Conservation (phyloP, 768 basidiomycete species). For the Leccinum pellstonianum region DNA sequence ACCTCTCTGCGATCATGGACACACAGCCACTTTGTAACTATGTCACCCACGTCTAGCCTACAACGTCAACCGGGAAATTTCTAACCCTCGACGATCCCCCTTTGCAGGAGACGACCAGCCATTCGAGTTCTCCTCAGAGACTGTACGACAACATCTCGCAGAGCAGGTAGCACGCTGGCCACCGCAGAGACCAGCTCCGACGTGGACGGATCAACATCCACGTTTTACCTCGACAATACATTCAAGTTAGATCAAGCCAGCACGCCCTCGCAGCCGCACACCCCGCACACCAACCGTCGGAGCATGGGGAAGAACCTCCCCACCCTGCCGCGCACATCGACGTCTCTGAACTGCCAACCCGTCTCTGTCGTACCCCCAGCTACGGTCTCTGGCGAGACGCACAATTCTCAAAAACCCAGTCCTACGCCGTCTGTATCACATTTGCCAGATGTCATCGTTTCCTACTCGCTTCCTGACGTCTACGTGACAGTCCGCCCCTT, state of each 20-base stretch:
- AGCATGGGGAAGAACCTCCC: constrained; percentile 11
- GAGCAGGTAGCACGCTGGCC: constrained; percentile 43
- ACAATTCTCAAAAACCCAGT: not conserved
- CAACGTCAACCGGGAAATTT: constrained; percentile 22
- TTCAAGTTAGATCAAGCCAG: constrained; percentile 20
- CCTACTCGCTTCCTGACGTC: constrained; percentile 30
- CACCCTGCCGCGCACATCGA: constrained; percentile 48
- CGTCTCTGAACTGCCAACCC: constrained; percentile 35
- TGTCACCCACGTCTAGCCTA: constrained; percentile 12
- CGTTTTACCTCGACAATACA: constrained; percentile 49
- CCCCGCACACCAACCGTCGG: constrained; percentile 16
- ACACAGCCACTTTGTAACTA: constrained; percentile 1
- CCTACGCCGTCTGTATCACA: constrained; percentile 16
- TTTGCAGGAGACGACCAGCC: constrained; percentile 55
- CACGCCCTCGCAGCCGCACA: constrained; percentile 25
- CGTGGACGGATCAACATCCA: constrained; percentile 49
- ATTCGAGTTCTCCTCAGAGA: constrained; percentile 57
- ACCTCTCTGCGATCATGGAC: constrained; percentile 76
- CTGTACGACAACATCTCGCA: constrained; percentile 60
- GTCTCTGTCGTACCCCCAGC: constrained; percentile 20
- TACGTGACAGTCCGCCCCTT: constrained; percentile 19
- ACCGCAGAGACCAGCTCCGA: constrained; percentile 30
- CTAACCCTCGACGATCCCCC: constrained; percentile 60
- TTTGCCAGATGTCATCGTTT: constrained; percentile 27
- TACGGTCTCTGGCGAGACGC: not conserved